These are phyloP conservation scores for Rhinocladiella similis DNA, from an alignment of 2,329 filamentous ascomycete genomes.

Conservation along the genomic window DNA sequence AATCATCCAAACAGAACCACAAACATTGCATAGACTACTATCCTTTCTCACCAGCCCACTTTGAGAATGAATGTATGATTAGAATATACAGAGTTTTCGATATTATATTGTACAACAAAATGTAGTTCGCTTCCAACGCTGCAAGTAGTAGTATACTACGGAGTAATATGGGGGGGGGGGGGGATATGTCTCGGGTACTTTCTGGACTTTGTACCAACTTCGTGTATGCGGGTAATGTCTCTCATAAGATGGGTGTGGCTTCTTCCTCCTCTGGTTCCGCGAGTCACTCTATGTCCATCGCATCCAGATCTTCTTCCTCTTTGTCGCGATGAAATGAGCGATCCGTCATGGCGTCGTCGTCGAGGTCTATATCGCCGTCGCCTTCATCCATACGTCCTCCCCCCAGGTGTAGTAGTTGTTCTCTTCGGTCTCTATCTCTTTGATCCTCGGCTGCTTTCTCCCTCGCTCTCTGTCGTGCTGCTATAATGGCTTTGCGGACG, in stretches of 20 bases:
- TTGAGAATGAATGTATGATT: no score
- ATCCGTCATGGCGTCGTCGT: slow-evolving; percentile 20
- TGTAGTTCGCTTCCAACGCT: no score
- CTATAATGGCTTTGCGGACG: slow-evolving; percentile 80
- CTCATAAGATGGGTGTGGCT: not conserved
- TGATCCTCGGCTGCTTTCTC: slow-evolving; percentile 42
- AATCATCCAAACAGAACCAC: no score
- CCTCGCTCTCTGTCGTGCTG: slow-evolving; percentile 69
- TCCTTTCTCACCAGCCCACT: no score
- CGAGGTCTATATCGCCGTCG: slow-evolving; percentile 6
- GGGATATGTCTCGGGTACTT: not conserved
- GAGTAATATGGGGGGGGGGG: no score
- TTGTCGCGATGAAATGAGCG: slow-evolving; percentile 5
- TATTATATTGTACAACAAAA: not conserved
- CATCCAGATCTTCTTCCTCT: slow-evolving; percentile 27
- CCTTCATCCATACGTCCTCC: not conserved
- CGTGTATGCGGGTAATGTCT: no score
- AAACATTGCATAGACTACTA: no score
- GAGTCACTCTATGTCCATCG: slow-evolving; percentile 32
- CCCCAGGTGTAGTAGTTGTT: not conserved
- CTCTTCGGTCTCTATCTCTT: slow-evolving; percentile 6
- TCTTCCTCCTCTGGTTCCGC: not conserved
- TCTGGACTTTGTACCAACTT: not conserved
- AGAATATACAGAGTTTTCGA: no score
- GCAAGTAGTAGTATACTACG: no score